phyloP scores from a whole-genome alignment of 768 basidiomycete genomes.

The Lyophyllum shimeji region DNA sequence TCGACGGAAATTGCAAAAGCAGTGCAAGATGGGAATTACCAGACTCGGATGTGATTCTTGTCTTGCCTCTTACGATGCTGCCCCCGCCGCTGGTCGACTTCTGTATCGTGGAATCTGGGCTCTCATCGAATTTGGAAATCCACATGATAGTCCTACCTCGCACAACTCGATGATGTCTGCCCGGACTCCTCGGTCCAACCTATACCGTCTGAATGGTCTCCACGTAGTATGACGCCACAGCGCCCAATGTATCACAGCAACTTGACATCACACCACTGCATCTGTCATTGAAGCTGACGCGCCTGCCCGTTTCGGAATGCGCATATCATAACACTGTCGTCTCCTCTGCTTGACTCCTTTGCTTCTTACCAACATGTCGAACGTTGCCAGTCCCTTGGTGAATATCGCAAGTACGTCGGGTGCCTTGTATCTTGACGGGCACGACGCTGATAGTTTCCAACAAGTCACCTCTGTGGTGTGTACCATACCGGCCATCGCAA shows the following conservation, averaged over 20 bases:
- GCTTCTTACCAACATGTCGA: slow-evolving; percentile 1
- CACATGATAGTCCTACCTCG: slow-evolving; percentile 78
- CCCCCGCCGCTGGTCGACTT: slow-evolving; percentile 30
- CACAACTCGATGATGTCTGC: slow-evolving; percentile 66
- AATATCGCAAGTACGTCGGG: slow-evolving; percentile 12
- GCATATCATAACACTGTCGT: background rate
- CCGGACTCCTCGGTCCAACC: slow-evolving; percentile 56
- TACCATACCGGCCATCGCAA: slow-evolving; percentile 28
- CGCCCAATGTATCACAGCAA: slow-evolving; percentile 68
- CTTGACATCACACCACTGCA: slow-evolving; percentile 72
- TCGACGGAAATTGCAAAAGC: background rate
- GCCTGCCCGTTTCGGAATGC: slow-evolving; percentile 72
- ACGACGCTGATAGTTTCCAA: background rate
- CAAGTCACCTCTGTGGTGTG: slow-evolving; percentile 33
- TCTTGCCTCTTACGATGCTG: slow-evolving; percentile 11
- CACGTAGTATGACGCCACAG: slow-evolving; percentile 48
- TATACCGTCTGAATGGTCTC: slow-evolving; percentile 87
- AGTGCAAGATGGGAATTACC: background rate
- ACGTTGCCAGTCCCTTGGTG: slow-evolving; percentile 3
- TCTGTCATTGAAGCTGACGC: slow-evolving; percentile 74
- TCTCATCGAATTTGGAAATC: slow-evolving; percentile 71
- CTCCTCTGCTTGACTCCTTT: too few relatives aligned
- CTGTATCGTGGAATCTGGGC: slow-evolving; percentile 84
- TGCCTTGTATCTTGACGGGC: background rate
- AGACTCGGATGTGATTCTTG: background rate